Evolutionary conservation across 257 asterid species (phyloP).

Genomic region (Cruciata laevipes): DNA sequence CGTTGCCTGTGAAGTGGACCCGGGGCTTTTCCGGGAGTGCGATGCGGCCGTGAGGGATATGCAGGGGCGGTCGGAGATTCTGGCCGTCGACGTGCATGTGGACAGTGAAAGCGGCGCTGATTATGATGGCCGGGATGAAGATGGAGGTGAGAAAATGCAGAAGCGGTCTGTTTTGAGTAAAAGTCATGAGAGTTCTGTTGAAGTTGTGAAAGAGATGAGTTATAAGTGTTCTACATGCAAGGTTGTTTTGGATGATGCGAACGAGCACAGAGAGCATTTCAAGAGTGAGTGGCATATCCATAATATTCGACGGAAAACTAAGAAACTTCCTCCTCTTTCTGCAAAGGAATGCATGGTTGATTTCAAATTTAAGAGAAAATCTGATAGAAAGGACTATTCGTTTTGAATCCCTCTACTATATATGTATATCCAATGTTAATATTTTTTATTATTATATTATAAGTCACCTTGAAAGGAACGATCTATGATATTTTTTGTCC

Average conservation of each 20-base stretch:
- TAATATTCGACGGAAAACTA: slow-evolving; percentile 67
- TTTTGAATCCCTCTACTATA: too few species aligned
- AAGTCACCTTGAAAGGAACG: too few species aligned
- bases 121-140: slow-evolving; percentile 42
- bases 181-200: slow-evolving; percentile 31
- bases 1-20: slow-evolving; percentile 65
- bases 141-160: slow-evolving; percentile 50
- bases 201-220: slow-evolving; percentile 39
- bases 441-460: too few species aligned
- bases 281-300: slow-evolving; percentile 96
- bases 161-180: slow-evolving; percentile 42
- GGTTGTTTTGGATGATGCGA: slow-evolving; percentile 62
- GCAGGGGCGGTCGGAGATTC: slow-evolving; percentile 79
- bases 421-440: too few species aligned
- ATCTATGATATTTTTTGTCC: too few species aligned
- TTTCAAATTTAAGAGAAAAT: slow-evolving; percentile 47
- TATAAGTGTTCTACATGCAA: slow-evolving; percentile 71
- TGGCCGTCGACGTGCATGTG: slow-evolving; percentile 71
- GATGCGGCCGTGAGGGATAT: slow-evolving; percentile 60
- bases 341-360: slow-evolving; percentile 80
- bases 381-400: slow-evolving; percentile 82
- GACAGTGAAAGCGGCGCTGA: slow-evolving; percentile 53
- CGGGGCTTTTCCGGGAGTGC: slow-evolving; percentile 67
- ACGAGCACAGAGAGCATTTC: slow-evolving; percentile 78
- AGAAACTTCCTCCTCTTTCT: slow-evolving; percentile 78